Evolutionary conservation across 2,329 filamentous ascomycete genomes (phyloP).

Genomic region (Curvularia sp.): DNA sequence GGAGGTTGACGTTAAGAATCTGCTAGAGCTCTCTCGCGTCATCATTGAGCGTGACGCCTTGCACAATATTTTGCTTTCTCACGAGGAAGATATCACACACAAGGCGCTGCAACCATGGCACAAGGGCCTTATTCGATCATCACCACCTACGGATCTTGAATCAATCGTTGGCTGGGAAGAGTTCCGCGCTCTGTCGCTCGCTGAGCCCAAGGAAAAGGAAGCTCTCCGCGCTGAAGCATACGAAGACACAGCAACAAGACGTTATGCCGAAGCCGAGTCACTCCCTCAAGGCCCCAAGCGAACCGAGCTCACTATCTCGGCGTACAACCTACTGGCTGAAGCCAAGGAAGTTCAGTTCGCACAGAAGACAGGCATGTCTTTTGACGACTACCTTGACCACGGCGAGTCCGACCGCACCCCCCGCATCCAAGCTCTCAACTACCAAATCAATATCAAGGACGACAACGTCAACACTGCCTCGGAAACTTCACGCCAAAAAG

Average conservation of each 20-base stretch:
- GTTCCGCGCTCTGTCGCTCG: slow-evolving; percentile 35
- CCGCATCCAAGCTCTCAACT: slow-evolving; percentile 27
- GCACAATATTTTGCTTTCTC: slow-evolving; percentile 67
- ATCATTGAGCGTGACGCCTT: slow-evolving; percentile 86
- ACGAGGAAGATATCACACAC: slow-evolving; percentile 42
- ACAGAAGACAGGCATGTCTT: slow-evolving; percentile 30
- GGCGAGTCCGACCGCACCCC: slow-evolving; percentile 18
- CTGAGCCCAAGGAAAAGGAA: slow-evolving; percentile 28
- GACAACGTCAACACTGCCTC: slow-evolving; percentile 19
- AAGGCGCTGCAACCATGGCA: slow-evolving; percentile 31
- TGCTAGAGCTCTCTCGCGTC: slow-evolving; percentile 82
- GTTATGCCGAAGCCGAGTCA: slow-evolving; percentile 31
- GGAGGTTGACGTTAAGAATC: slow-evolving; percentile 95
- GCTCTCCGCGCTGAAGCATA: slow-evolving; percentile 34
- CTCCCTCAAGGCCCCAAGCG: slow-evolving; percentile 31
- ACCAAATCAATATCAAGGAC: slow-evolving; percentile 29
- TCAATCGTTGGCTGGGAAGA: slow-evolving; percentile 38
- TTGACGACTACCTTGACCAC: slow-evolving; percentile 22
- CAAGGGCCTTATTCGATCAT: slow-evolving; percentile 26
- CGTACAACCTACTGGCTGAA: slow-evolving; percentile 40
- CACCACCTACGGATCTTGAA: slow-evolving; percentile 32
- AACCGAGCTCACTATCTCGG: slow-evolving; percentile 30
- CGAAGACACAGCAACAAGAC: slow-evolving; percentile 33
- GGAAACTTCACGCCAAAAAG: slow-evolving; percentile 20
- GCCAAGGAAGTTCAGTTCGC: slow-evolving; percentile 36